Base-by-base conservation (phyloP, 805 yeast species). In the Yarrowia bubula region DNA sequence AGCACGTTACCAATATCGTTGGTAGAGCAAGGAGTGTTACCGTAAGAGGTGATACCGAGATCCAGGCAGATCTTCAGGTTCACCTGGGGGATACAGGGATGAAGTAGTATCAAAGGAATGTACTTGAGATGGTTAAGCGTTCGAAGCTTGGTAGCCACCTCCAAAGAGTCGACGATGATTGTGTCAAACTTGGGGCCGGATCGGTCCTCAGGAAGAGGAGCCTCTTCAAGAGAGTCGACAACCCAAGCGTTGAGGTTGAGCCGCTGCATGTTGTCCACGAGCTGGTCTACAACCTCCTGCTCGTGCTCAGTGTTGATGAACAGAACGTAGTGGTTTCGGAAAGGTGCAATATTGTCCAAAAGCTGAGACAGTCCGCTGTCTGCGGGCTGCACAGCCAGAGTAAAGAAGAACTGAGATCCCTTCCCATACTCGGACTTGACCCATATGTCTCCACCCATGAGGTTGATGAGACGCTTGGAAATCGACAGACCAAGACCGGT, bases 391-490 rank as follows among this genome's bases (percentile, higher is more conserved):
- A 90, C 91, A 57, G 87, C 82, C 22, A 90, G 84, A 0, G 96
- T 89, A 76, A 90, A 90, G 75, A 85, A 88, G 74, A 90, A 90
- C 71, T 88, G 86, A 2, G 96, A 89, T 1, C 97, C 97, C 71
- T 83, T 80, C 31, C 93, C 95, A 72, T 86, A 89, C 67, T 81
- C 82, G 0, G 96, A 89, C 22, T 89, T 84, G 32, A 91, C 96
- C 96, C 96, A 90, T 68, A 90, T 90, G 68, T 88, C 93, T 73
- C 96, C 97, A 47, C 96, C 96, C 96, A 91, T 90, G 69, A 90
- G 81, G 71, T 89, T 92, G 72, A 91, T 90, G 70, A 90, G 81
- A 71, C 90, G 91, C 75, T 89, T 90, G 9, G 96, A 91, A 74
- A 90, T 90, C 2, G 96, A 89, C 65, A 90, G 80, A 15, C 97